Percentiles rank a stretch among this genome's conserved stretches.
These are phyloP conservation scores for Mortierella alpina DNA, from an alignment of 192 early-diverging fungal species.

Conservation along the genomic window DNA sequence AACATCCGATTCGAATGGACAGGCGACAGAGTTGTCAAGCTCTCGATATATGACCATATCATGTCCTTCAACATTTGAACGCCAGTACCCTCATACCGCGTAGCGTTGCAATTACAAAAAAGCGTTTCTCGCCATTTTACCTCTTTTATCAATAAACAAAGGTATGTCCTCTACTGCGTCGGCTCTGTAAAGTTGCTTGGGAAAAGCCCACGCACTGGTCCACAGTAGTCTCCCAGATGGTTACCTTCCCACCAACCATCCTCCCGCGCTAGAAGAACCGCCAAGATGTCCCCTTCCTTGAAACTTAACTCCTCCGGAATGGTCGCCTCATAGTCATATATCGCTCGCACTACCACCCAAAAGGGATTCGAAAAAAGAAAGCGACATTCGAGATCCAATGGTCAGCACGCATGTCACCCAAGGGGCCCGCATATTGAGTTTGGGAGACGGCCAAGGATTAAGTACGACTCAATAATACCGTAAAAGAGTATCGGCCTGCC, in stretches of 20 bases:
- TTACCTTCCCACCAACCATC: constrained; percentile 74
- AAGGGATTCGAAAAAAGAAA: constrained; percentile 2
- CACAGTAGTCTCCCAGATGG: constrained; percentile 33
- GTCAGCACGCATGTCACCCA: background rate
- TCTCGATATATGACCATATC: constrained; percentile 60
- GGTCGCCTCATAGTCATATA: constrained; percentile 58
- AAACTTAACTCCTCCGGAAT: constrained; percentile 66
- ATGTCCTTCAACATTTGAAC: constrained; percentile 71
- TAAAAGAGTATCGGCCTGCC: constrained; percentile 54
- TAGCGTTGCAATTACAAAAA: background rate
- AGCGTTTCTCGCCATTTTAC: background rate
- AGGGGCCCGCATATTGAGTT: too few relatives aligned
- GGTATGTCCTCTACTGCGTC: constrained; percentile 1
- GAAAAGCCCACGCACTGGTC: constrained; percentile 43
- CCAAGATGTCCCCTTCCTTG: constrained; percentile 57
- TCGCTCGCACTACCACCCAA: constrained; percentile 42
- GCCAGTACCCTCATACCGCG: background rate
- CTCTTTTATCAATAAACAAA: background rate
- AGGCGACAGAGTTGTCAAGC: constrained; percentile 58
- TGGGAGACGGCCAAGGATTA: background rate
- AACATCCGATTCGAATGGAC: constrained; percentile 63
- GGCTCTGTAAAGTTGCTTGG: constrained; percentile 58
- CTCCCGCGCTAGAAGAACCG: constrained; percentile 53
- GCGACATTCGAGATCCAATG: background rate
- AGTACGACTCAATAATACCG: constrained; percentile 19